Evolutionary conservation across 805 yeast genomes (phyloP).

Genomic region (Yarrowia sp.): DNA sequence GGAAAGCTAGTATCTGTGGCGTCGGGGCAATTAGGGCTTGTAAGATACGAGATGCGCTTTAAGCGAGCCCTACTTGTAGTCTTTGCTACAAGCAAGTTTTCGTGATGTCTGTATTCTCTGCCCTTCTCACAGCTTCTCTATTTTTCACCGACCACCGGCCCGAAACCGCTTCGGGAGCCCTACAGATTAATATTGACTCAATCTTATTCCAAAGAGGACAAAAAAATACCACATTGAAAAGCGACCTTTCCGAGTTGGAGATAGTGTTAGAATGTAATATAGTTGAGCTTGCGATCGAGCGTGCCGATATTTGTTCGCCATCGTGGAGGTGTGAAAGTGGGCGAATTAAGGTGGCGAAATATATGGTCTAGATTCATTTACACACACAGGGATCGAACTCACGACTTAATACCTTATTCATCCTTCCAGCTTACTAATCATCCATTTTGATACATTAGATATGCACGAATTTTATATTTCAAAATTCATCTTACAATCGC

Average conservation of each 20-base stretch:
- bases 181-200: constrained; percentile 1
- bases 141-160: background rate
- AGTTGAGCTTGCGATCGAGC: no score
- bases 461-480: constrained; percentile 29
- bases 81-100: no score
- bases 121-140: no score
- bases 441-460: background rate
- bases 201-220: background rate
- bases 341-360: no score
- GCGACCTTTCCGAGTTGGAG: constrained; percentile 6
- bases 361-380: no score
- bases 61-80: no score
- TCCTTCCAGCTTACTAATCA: no score
- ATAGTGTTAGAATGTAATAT: no score
- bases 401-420: no score
- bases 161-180: constrained; percentile 16
- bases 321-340: no score
- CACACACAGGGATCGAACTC: constrained; percentile 1
- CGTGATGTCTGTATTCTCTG: no score
- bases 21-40: background rate
- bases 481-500: background rate
- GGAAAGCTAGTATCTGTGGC: constrained; percentile 6
- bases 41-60: background rate
- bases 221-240: background rate
- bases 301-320: no score